Evolutionary conservation across 2,329 filamentous ascomycete species (phyloP).

Genomic region (Penicillium occitanis): DNA sequence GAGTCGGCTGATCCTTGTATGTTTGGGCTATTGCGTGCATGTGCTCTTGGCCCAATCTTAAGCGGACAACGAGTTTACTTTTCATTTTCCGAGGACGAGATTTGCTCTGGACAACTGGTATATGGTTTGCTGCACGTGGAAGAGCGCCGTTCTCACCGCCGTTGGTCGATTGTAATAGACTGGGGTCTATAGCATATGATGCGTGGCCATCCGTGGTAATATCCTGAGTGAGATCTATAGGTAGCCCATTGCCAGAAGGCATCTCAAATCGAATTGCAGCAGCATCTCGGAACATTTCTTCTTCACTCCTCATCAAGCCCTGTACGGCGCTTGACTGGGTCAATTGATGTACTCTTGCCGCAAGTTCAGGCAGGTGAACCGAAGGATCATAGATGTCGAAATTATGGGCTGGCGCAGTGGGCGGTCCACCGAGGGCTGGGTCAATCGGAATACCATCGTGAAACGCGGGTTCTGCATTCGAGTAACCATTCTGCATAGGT

Average conservation of each 20-base stretch:
- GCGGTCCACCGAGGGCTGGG: slow-evolving; percentile 37
- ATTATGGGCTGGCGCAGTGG: not conserved
- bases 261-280: slow-evolving; percentile 38
- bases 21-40: slow-evolving; percentile 8
- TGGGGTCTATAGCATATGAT: slow-evolving; percentile 5
- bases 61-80: slow-evolving; percentile 16
- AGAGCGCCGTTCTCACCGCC: not conserved
- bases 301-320: slow-evolving; percentile 29
- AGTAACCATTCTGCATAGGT: slow-evolving; percentile 17
- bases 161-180: slow-evolving; percentile 3
- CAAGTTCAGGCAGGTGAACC: slow-evolving; percentile 18
- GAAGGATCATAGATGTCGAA: slow-evolving; percentile 16
- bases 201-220: not conserved
- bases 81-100: slow-evolving; percentile 6
- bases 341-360: slow-evolving; percentile 15
- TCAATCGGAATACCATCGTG: slow-evolving; percentile 44
- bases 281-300: slow-evolving; percentile 33
- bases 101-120: slow-evolving; percentile 5
- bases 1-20: not conserved
- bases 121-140: slow-evolving; percentile 9
- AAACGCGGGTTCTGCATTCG: slow-evolving; percentile 17
- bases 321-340: slow-evolving; percentile 22
- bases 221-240: slow-evolving; percentile 9
- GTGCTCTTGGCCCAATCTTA: slow-evolving; percentile 18
- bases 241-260: slow-evolving; percentile 24